Base-by-base conservation (phyloP, 768 basidiomycete genomes). In the Floccularia luteovirens region DNA sequence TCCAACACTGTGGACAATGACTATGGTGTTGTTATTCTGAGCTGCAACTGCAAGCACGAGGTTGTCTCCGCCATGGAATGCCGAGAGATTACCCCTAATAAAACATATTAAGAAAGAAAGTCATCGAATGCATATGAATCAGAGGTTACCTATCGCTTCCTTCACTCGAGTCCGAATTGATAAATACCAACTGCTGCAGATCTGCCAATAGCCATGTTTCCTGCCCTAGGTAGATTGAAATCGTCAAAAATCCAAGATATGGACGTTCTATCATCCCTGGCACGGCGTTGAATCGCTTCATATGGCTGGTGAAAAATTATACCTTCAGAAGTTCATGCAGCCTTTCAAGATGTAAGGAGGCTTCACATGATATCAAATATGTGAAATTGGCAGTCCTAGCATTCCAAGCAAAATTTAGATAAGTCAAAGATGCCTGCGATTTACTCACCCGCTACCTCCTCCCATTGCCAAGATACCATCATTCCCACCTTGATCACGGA, bases 401-500 rank as follows among this genome's bases (percentile, higher is more conserved):
- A 28, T 14, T 28, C 27, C 8, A 14, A 8, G 27, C 27, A 8
- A 8, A 14, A 28, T 8, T 8, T 28, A 14, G 14, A 14, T 8
- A 28, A 28, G 27, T 28, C 27, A 28, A 11, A 91, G 73, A 58
- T 90, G 91, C 4, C 81, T 77, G 64, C 86, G 82, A 48, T 78
- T 75, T 11, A 75, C 69, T 0, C 90, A 88, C 4, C 89, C 90
- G 36, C 81, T 84, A 27, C 90, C 92, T 92, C 92, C 96, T 11
- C 90, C 91, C 82, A 91, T 83, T 6, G 89, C 90, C 16, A 96
- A 69, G 13, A 84, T 69, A 7, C 90, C 90, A 35, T 71, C 74
- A 22, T 65, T 61, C 19, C 80, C 79, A 35, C 72, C 77, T 48
- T 71, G 75, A 47, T 89, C 82, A 6, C 59, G 16, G 38, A 77